phyloP scores from a whole-genome alignment of 139 green algal species.

The Chloropicon primus region DNA sequence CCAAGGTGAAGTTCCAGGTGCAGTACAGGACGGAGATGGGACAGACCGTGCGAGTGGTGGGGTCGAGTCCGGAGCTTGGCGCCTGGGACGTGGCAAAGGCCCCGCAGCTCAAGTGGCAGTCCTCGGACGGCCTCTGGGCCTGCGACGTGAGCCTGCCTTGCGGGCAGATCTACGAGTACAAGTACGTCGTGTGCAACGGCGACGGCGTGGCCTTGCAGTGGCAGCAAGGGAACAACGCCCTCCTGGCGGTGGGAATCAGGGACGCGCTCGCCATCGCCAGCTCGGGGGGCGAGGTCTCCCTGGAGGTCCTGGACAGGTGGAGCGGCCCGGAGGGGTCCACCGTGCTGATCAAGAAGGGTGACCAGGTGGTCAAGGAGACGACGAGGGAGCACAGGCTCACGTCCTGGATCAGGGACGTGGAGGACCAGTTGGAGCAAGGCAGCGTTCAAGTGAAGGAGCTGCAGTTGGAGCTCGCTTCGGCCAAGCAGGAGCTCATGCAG shows the following conservation, averaged over 20 bases:
- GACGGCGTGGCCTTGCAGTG: background rate
- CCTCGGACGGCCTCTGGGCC: background rate
- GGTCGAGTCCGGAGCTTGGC: background rate
- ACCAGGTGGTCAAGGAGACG: background rate
- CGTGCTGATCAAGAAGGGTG: background rate
- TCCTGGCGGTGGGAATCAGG: background rate
- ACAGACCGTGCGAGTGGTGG: background rate
- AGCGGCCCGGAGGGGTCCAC: background rate
- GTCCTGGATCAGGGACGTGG: background rate
- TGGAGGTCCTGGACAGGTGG: background rate
- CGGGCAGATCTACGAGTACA: background rate
- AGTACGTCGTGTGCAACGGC: background rate
- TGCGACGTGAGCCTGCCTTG: background rate
- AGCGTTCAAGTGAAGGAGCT: background rate
- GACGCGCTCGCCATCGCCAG: background rate
- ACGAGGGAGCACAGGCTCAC: background rate
- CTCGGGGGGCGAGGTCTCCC: background rate
- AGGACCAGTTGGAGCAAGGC: background rate
- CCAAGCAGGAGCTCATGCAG: background rate
- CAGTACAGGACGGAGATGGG: background rate
- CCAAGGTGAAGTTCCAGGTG: background rate
- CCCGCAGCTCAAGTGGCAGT: background rate
- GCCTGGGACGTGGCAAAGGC: background rate
- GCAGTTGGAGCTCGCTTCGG: background rate
- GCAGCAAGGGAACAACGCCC: background rate